Conservation (phyloP, 768 basidiomycete genomes). For the Kwoniella bestiolae region DNA sequence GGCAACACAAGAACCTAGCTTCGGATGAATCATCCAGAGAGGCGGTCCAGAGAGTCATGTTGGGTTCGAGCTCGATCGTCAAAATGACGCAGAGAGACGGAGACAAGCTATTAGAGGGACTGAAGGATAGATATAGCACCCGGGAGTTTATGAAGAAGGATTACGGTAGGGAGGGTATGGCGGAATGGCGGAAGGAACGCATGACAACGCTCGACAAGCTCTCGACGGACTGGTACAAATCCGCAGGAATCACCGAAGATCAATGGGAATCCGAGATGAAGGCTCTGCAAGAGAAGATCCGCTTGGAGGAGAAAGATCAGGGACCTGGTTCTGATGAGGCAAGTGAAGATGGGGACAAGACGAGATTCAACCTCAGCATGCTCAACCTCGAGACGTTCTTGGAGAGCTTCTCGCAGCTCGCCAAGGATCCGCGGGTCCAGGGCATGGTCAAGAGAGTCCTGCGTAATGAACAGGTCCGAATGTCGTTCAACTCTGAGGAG, state of each 20-base stretch:
- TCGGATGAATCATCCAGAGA: neutral
- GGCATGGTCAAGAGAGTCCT: neutral
- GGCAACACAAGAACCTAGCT: neutral
- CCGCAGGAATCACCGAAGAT: neutral
- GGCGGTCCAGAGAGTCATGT: neutral
- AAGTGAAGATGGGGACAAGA: neutral
- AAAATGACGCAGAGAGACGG: neutral
- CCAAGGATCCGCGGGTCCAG: neutral
- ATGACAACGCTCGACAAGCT: neutral
- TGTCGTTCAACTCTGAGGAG: neutral
- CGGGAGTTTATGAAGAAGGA: neutral
- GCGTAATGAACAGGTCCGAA: neutral
- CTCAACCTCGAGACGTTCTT: neutral
- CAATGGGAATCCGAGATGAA: neutral
- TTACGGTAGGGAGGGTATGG: neutral
- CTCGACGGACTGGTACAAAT: neutral
- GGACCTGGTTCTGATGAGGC: neutral
- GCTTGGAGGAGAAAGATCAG: neutral
- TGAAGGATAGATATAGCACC: neutral
- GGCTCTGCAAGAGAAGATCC: neutral
- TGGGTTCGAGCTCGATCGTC: neutral
- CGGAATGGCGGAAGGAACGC: neutral
- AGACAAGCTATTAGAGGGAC: neutral
- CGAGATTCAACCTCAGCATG: neutral
- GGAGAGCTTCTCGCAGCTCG: neutral